Conservation (phyloP, 352 stramenopile species). For the Globisporangium ultimum region DNA sequence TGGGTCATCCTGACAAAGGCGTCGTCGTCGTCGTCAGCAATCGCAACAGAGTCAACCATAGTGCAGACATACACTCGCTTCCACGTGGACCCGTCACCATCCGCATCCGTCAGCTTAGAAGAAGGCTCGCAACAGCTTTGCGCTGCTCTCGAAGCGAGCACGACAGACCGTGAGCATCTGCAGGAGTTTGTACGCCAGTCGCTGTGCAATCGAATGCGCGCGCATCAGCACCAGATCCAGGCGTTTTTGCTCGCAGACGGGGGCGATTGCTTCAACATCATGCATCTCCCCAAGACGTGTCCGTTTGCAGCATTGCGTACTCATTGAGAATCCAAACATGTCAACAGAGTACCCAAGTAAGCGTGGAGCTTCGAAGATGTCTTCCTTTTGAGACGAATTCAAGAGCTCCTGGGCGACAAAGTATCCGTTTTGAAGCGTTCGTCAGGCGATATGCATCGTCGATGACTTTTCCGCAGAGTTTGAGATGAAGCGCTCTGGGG, state of each 20-base stretch:
- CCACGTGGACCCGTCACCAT: neutral
- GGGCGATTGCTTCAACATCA: neutral
- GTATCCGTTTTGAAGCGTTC: too few species aligned
- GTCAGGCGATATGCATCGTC: too few species aligned
- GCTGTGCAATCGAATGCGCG: slow-evolving; percentile 1
- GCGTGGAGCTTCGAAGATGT: neutral
- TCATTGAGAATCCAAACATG: neutral
- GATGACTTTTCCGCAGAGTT: too few species aligned
- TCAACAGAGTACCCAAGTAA: too few species aligned
- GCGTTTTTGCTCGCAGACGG: neutral
- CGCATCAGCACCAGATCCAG: slow-evolving; percentile 5
- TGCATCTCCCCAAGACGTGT: neutral
- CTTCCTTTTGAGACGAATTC: neutral
- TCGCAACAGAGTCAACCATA: neutral
- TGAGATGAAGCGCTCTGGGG: too few species aligned
- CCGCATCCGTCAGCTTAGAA: neutral
- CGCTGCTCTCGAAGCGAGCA: neutral
- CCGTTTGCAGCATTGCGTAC: neutral
- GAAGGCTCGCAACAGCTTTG: neutral
- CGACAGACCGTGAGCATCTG: neutral
- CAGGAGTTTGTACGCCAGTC: slow-evolving; percentile 9
- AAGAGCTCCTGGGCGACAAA: too few species aligned
- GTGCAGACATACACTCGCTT: slow-evolving; percentile 14
- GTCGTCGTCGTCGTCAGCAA: neutral
- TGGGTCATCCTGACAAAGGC: neutral